Percentiles rank a stretch among this genome's conserved stretches.
These are phyloP conservation scores for Brassica napus DNA, from an alignment of 345 rosid species.

Conservation along the genomic window Da-Ae NC_063446.1:21921501-21922000, in stretches of 20 bases:
- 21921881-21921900: background rate
- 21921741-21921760: constrained; percentile 46
- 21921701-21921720: constrained; percentile 1
- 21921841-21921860: constrained; percentile 62
- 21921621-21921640: constrained; percentile 57
- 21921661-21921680: constrained; percentile 69
- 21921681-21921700: background rate
- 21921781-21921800: constrained; percentile 70
- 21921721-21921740: constrained; percentile 3
- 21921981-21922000: constrained; percentile 77
- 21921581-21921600: constrained; percentile 62
- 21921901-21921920: background rate
- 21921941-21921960: constrained; percentile 81
- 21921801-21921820: constrained; percentile 74
- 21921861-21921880: background rate
- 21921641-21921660: constrained; percentile 68
- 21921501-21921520: no score
- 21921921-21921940: constrained; percentile 94
- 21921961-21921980: constrained; percentile 75
- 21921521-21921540: background rate
- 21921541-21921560: background rate
- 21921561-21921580: constrained; percentile 42
- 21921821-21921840: constrained; percentile 68
- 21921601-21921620: constrained; percentile 64
- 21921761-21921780: constrained; percentile 73